These are phyloP conservation scores for Thielaviopsis ethacetica DNA, from an alignment of 2,329 filamentous ascomycete genomes.

Conservation along the genomic window DNA sequence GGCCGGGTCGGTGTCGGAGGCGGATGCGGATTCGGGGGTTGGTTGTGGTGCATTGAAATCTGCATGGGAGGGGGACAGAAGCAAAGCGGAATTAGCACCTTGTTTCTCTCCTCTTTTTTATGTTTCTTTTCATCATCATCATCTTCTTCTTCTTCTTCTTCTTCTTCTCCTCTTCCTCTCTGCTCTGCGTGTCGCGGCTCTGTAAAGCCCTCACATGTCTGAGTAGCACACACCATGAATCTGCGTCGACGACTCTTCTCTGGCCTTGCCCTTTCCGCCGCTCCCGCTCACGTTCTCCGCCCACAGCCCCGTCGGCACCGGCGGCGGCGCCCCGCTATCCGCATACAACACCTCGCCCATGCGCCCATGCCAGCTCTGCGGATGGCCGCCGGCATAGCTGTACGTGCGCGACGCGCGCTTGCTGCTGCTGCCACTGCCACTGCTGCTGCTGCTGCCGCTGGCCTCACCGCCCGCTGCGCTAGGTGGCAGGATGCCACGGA, in stretches of 20 bases:
- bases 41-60: not conserved
- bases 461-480: too few species aligned
- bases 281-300: not conserved
- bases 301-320: not conserved
- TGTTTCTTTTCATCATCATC: too few species aligned
- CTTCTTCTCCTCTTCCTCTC: too few species aligned
- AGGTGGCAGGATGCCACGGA: not conserved
- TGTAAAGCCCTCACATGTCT: not conserved
- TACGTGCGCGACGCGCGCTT: too few species aligned
- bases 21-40: too few species aligned
- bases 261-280: not conserved
- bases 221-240: not conserved
- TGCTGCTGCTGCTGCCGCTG: not conserved
- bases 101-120: too few species aligned
- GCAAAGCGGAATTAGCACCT: too few species aligned
- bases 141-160: too few species aligned
- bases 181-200: too few species aligned
- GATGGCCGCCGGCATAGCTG: not conserved
- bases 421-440: not conserved
- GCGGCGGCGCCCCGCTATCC: not conserved
- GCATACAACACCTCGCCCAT: slow-evolving; percentile 7
- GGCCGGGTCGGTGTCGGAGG: not conserved
- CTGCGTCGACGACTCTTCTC: not conserved
- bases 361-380: slow-evolving; percentile 5
- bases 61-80: not conserved